Conservation (phyloP, 2,329 filamentous ascomycete species). For the Colletotrichum somersetense region DNA sequence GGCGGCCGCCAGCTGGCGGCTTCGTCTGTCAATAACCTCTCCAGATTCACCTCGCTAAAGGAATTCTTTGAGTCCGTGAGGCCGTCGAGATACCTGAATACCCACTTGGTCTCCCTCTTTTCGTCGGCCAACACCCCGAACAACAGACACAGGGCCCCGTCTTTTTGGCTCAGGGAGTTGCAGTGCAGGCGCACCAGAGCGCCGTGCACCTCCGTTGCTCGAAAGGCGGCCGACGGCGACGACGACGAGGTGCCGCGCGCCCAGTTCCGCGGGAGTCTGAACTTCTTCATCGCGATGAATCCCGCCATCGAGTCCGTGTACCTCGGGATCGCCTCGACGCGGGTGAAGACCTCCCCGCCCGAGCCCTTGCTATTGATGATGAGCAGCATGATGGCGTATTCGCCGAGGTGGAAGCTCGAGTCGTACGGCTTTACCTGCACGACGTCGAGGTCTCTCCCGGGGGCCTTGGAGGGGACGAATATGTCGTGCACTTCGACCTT, state of each 20-base stretch:
- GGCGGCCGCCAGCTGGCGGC: slow-evolving; percentile 4
- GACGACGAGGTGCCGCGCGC: neutral
- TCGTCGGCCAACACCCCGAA: slow-evolving; percentile 13
- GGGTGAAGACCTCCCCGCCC: neutral
- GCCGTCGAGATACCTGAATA: slow-evolving; percentile 4
- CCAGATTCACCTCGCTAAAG: slow-evolving; percentile 5
- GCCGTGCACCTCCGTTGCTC: slow-evolving; percentile 14
- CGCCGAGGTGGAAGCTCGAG: slow-evolving; percentile 11
- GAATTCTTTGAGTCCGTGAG: neutral
- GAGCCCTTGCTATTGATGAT: slow-evolving; percentile 7
- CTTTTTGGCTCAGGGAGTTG: neutral
- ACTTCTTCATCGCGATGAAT: slow-evolving; percentile 24
- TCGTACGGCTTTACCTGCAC: neutral
- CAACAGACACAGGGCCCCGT: neutral
- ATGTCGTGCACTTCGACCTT: slow-evolving; percentile 9
- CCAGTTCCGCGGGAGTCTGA: neutral
- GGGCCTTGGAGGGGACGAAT: slow-evolving; percentile 27
- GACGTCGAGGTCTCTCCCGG: neutral
- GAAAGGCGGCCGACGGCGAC: neutral
- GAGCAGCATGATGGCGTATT: slow-evolving; percentile 30
- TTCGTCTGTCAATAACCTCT: slow-evolving; percentile 7
- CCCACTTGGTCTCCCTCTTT: slow-evolving; percentile 7
- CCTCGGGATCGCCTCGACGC: slow-evolving; percentile 26
- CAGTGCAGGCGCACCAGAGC: slow-evolving; percentile 7
- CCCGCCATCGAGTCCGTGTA: slow-evolving; percentile 20